Evolutionary conservation across 768 basidiomycete species (phyloP).

Genomic region (Mycena vitilis): DNA sequence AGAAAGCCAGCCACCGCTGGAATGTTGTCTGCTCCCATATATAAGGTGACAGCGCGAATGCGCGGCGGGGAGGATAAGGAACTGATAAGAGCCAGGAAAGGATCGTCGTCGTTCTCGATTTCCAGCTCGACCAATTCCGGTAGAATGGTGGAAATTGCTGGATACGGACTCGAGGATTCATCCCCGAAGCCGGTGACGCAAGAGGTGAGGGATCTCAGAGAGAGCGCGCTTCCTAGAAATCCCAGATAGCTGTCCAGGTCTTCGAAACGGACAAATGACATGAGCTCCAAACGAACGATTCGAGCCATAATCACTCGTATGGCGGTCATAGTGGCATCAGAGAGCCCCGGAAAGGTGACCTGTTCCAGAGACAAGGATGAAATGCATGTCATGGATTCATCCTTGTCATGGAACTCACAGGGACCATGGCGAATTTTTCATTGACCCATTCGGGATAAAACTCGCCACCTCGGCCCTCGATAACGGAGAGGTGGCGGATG

Average conservation of each 20-base stretch:
- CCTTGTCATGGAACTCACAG: constrained; percentile 12
- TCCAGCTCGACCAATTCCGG: constrained; percentile 19
- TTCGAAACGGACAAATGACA: constrained; percentile 16
- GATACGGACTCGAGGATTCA: background rate
- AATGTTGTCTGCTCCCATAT: constrained; percentile 8
- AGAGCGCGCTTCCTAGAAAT: constrained; percentile 12
- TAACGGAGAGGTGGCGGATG: constrained; percentile 24
- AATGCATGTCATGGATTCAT: constrained; percentile 13
- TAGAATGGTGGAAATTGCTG: constrained; percentile 7
- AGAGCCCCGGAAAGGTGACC: constrained; percentile 11
- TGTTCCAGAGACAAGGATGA: constrained; percentile 20
- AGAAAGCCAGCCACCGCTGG: constrained; percentile 9
- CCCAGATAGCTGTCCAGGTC: background rate
- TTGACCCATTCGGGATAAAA: constrained; percentile 21
- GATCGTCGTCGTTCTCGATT: constrained; percentile 6
- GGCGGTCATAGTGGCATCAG: constrained; percentile 9
- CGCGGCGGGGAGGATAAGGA: constrained; percentile 7
- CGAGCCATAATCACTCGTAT: constrained; percentile 9
- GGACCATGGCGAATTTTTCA: constrained; percentile 3
- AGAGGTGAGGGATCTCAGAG: constrained; percentile 15
- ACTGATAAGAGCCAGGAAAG: constrained; percentile 14
- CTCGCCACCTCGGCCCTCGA: constrained; percentile 19
- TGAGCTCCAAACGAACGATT: constrained; percentile 14
- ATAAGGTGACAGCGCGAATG: constrained; percentile 19
- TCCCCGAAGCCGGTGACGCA: constrained; percentile 5